These are phyloP conservation scores for Vitis riparia DNA, from an alignment of 164 flowering plant genomes.

Conservation along the genomic window DNA sequence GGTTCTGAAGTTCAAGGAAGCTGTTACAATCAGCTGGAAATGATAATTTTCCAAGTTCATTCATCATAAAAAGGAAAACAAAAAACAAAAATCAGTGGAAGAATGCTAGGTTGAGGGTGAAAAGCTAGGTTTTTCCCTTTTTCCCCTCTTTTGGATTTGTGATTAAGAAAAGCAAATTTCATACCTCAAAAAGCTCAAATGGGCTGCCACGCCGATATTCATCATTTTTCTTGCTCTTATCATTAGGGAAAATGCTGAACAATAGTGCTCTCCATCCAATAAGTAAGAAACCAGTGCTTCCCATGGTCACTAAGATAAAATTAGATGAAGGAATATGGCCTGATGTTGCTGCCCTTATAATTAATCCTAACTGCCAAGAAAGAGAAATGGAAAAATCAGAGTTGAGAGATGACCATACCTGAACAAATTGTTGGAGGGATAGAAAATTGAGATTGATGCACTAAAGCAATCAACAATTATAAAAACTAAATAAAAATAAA, in stretches of 20 bases:
- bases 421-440: background rate
- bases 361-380: constrained; percentile 67
- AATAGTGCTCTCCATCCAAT: constrained; percentile 86
- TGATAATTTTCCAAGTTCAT: background rate
- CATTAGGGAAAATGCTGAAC: constrained; percentile 45
- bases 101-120: background rate
- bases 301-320: constrained; percentile 77
- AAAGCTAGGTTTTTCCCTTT: background rate
- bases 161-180: background rate
- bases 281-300: constrained; percentile 80
- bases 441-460: background rate
- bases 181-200: constrained; percentile 94
- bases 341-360: constrained; percentile 54
- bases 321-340: constrained; percentile 67
- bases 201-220: constrained; percentile 78
- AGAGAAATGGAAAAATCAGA: constrained; percentile 5
- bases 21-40: background rate
- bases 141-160: background rate
- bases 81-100: background rate
- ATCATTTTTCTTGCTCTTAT: constrained; percentile 61
- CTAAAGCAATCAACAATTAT: background rate
- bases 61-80: no score
- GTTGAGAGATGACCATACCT: background rate
- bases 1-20: background rate
- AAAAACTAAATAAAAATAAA: background rate